Conservation (phyloP, 768 basidiomycete genomes). For the Collybia mongolica region DNA sequence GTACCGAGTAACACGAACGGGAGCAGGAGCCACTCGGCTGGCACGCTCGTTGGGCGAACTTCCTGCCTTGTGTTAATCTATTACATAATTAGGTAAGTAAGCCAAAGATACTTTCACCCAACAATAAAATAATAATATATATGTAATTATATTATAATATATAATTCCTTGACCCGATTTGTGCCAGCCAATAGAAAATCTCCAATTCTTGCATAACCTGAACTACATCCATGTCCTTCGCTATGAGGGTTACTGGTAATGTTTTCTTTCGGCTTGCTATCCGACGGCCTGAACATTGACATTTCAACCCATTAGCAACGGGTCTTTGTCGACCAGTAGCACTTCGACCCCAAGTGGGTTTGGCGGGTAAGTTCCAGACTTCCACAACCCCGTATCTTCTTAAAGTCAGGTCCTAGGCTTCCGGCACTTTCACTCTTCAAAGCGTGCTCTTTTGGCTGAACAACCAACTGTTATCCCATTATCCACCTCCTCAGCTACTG, state of each 20-base stretch:
- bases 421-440: conserved; percentile 59
- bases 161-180: conserved; percentile 15
- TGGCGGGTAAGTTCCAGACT: conserved; percentile 33
- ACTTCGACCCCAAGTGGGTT: conserved; percentile 42
- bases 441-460: conserved; percentile 35
- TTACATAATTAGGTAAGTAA: no score
- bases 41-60: neutral
- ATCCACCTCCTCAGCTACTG: conserved; percentile 43
- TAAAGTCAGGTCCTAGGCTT: conserved; percentile 27
- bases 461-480: conserved; percentile 32
- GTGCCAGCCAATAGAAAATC: conserved; percentile 22
- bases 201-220: conserved; percentile 19
- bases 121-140: neutral
- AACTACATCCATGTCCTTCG: conserved; percentile 47
- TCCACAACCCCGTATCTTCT: no score
- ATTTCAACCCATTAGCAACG: conserved; percentile 22
- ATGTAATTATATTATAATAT: neutral
- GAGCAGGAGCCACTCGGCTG: conserved; percentile 3
- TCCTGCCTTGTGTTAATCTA: no score
- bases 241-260: conserved; percentile 35
- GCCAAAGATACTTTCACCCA: no score
- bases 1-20: neutral
- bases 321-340: conserved; percentile 42
- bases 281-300: neutral
- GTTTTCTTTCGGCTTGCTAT: conserved; percentile 4